Base-by-base conservation (phyloP, 352 stramenopile genomes). In the Globisporangium irregulare region DNA sequence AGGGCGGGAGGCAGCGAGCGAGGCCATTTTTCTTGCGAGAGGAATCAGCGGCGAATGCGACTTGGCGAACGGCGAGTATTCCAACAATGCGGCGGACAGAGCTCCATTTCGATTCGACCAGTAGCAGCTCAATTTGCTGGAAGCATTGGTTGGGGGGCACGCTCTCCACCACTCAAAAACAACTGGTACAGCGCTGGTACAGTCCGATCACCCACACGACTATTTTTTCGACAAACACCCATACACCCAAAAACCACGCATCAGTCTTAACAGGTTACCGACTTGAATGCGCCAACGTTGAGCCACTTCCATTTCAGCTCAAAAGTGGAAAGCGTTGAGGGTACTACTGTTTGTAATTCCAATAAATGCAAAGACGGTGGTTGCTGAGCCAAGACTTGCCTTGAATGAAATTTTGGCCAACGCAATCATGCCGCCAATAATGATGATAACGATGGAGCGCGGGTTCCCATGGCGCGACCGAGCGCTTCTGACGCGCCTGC, bases 1-100 rank as follows among this genome's bases (percentile, higher is more conserved):
- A 74, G 97, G 97, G 77, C 97, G 92, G 67, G 94, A 93, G 70
- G 95, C 92, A 91, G 97, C 97, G 75, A 93, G 73, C 68, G 84
- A 89, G 76, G 81, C 73, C 82, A 91, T 91, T 62, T 71, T 77
- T 61, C 51, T 57, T 14, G 22, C 48, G 65, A 59, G 50, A 59
- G 64, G 62, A 75, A 84, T 73, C 69, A 80, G 74, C 74, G 76
- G 68, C 62, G 74, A 71, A 79, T 73, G 66, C 81, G 75, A 62
- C 63, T 73, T 70, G 79, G 79, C 81, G 81, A 82, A 86, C 78
- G 74, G 74, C 78, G 75, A 74, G 71, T 78, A 86, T 83, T 87
- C 82, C 77, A 85, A 87, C 75, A 80, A 69, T 86, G 79, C 32
- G 25, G 14, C 12, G 15, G 20, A 15, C 41, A 48, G 15, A 63